Conservation (phyloP, 306 rosid species). For the Datisca glomerata region DNA sequence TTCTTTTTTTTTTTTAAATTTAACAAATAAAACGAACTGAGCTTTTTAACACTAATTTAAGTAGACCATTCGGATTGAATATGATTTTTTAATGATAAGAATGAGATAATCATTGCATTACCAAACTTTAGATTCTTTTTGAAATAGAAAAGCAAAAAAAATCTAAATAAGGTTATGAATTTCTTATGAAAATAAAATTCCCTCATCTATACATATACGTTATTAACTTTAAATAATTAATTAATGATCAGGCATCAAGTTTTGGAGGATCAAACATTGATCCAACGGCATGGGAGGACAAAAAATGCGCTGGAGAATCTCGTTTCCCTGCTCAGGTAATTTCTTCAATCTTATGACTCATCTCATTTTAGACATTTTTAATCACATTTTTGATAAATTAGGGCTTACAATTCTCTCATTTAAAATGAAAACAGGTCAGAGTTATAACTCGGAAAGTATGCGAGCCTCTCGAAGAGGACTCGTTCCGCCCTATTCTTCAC, state of each 20-base stretch:
- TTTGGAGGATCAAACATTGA: slow-evolving; percentile 92
- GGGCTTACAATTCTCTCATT: neutral
- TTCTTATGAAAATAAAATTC: too few relatives aligned
- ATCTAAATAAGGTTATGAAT: too few relatives aligned
- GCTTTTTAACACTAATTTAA: neutral
- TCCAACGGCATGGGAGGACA: slow-evolving; percentile 95
- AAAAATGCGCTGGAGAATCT: slow-evolving; percentile 75
- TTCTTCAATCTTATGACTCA: neutral
- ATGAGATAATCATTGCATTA: too few relatives aligned
- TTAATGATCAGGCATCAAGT: slow-evolving; percentile 90
- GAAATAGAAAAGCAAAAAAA: too few relatives aligned
- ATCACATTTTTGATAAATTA: neutral
- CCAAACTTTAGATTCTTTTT: too few relatives aligned
- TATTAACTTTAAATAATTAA: too few relatives aligned
- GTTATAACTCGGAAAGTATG: slow-evolving; percentile 65
- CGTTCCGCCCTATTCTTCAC: slow-evolving; percentile 93
- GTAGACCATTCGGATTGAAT: too few relatives aligned
- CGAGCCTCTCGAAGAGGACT: slow-evolving; percentile 87
- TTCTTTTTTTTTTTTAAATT: neutral
- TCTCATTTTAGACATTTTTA: too few relatives aligned
- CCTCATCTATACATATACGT: too few relatives aligned
- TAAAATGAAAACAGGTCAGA: slow-evolving; percentile 34
- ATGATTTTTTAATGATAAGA: too few relatives aligned
- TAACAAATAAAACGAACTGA: neutral
- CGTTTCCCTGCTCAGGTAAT: slow-evolving; percentile 93